Base-by-base conservation (phyloP, 495 filamentous ascomycete species). In the Daldinia childiae region DNA sequence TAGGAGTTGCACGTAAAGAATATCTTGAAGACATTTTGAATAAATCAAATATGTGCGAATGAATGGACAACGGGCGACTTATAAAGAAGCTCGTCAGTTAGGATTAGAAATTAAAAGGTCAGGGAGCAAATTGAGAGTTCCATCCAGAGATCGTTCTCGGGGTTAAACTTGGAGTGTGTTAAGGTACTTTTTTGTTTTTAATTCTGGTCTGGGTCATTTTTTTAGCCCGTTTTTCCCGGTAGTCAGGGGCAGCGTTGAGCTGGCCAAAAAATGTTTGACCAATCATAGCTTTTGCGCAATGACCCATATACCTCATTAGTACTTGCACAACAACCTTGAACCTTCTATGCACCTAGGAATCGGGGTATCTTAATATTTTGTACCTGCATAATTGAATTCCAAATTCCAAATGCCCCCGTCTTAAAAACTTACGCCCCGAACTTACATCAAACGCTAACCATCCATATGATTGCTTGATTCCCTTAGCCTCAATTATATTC, bases 1-100 rank as follows among this genome's bases (percentile, higher is more conserved):
- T 72, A 74, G 76, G 76, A 61, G 76, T 77, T 56, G 76, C 70
- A 55, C 76, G 73, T 58, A 77, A 66, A 14, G 76, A 77, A 50
- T 77, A 77, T 51, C 76, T 56, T 30, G 76, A 62, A 34, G 76
- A 76, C 76, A 77, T 77, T 24, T 65, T 58, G 41, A 52, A 61
- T 45, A 19, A 24, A 58, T 54, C n/a, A 48, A 15, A 19, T 24
- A 41, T 24, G 19, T 38, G 34, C 30, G 17, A 65, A 76, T 24
- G 73, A 75, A 30, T 58, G 71, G 70, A 70, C 62, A 66, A 74
- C 73, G 59, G 60, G 71, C 76, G 64, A 71, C 17, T 56, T 36
- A 15, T 15, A 24, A 52, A 56, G 68, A 67, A 72, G 68, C 70
- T 70, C 76, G 59, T 77, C 70, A 68, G 8, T 43, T 63, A 21